A percentile compares a stretch with the other conserved stretches of the same genome.
These are phyloP conservation scores for Cruciata laevipes DNA, from an alignment of 257 asterid genomes.

Conservation along the genomic window DNA sequence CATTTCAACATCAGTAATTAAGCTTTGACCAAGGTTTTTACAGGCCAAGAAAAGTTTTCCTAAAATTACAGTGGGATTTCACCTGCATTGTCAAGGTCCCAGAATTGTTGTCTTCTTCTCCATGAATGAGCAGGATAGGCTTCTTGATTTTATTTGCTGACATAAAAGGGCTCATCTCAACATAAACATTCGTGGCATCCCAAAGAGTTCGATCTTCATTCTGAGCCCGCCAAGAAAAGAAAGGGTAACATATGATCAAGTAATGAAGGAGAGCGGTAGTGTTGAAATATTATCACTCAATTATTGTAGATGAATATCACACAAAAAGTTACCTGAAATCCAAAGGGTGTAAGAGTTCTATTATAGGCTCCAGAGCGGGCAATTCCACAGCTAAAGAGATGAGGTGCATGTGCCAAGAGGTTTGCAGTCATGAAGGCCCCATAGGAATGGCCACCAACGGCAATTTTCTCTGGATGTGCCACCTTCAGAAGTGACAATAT, in stretches of 20 bases:
- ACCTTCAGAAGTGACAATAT: slow-evolving; percentile 43
- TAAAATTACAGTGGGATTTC: slow-evolving; percentile 13
- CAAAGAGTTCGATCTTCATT: slow-evolving; percentile 97
- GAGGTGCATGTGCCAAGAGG: slow-evolving; percentile 97
- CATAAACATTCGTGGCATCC: slow-evolving; percentile 82
- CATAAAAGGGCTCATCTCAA: slow-evolving; percentile 91
- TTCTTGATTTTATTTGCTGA: slow-evolving; percentile 92
- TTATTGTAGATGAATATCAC: not conserved
- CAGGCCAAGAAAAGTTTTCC: not conserved
- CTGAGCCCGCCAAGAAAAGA: slow-evolving; percentile 28
- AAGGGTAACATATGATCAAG: not conserved
- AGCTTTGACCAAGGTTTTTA: not conserved
- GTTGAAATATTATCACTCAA: not conserved
- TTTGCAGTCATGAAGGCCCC: slow-evolving; percentile 99
- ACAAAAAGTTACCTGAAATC: slow-evolving; percentile 69
- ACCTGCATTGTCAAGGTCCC: slow-evolving; percentile 99
- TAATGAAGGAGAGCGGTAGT: not conserved
- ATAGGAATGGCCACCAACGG: slow-evolving; percentile 95
- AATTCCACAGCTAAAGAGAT: slow-evolving; percentile 87
- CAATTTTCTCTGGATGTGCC: slow-evolving; percentile 86
- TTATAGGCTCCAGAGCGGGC: slow-evolving; percentile 99
- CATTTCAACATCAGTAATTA: slow-evolving; percentile 1
- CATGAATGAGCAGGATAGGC: slow-evolving; percentile 93
- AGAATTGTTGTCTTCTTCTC: slow-evolving; percentile 96
- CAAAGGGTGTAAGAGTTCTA: slow-evolving; percentile 98